Evolutionary conservation across 2,329 filamentous ascomycete genomes (phyloP), one percentile per base, ranked within the genome.

Genomic region (Mariannaea elegans): DNA sequence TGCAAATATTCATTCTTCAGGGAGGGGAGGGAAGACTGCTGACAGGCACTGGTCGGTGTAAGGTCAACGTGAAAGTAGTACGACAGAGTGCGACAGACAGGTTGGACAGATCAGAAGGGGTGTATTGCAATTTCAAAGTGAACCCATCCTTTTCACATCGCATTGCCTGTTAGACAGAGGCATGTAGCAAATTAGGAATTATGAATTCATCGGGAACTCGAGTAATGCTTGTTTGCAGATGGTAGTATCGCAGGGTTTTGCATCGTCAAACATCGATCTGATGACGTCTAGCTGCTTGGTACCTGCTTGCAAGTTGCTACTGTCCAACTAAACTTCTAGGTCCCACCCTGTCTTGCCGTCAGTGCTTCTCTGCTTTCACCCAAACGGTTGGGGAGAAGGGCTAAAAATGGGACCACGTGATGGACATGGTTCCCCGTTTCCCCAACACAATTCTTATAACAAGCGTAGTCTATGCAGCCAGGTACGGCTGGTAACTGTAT

Each of bases 311-410:
- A 18, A 21, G 41, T 53, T n/a, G 39, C 9, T 38, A 51, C 24
- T 23, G 36, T 38, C 29, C 41, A n/a, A n/a, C n/a, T n/a, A n/a
- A n/a, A n/a, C n/a, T n/a, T 42, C 34, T 21, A 16, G 19, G 14
- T 18, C 27, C 21, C 8, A 19, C 36, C n/a, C 9, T 16, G 18
- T 45, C 29, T 27, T 49, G 41, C 38, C 50, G 64, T 36, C 48
- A 56, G 39, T 62, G 56, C 61, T 46, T 36, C 44, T 32, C 24
- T n/a, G 19, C 19, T 38, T 7, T 18, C 32, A 34, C 18, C 47
- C 49, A 63, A 64, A 64, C 56, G 59, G 62, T 64, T 64, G 62
- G 62, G 62, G 56, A 32, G 44, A 45, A 42, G 42, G 36, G 39
- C 48, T 45, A 58, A 54, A 23, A 29, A 54, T 46, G 21, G 27